Evolutionary conservation across 2,329 filamentous ascomycete genomes (phyloP), one percentile per base, ranked within the genome.

Genomic region (Talaromyces sp.): DNA sequence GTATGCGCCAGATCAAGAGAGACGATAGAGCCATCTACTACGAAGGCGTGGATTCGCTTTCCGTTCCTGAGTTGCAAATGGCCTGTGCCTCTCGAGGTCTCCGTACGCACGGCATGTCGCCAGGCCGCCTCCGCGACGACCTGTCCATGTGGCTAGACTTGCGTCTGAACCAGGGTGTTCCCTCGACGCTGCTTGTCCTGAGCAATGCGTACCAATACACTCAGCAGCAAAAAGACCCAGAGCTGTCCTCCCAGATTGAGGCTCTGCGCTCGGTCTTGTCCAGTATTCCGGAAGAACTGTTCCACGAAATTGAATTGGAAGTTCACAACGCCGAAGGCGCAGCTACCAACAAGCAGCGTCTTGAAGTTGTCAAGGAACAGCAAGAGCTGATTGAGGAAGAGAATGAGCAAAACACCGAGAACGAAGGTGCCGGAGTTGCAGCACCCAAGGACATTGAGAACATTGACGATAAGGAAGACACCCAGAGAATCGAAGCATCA

Each of bases 141-240:
- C 83, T 99, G 35, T 87, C 92, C 73, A 90, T 91, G 66, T 99
- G 94, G 94, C 83, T 99, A 35, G 92, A 97, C 70, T 85, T 99
- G 58, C 88, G 94, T 71, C 85, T 99, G 58, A 92, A 90, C 79
- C 89, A 97, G 72, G 91, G 92, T 54, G 92, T 99, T n/a, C 94
- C 94, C 0, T 97, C 92, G 1, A 97, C 94, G 0, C 86, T 99
- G 1, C 83, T 99, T 7, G 94, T 99, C 3, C 83, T 99, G 63
- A 96, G 91, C 82, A 99, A 97, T 70, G 94, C 94, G 54, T 99
- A 96, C 78, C 93, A 96, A 85, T 99, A 99, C 77, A 90, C 95
- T 69, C 75, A 76, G 63, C 72, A 72, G 27, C 88, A 89, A 63
- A 92, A 92, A 68, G 90, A 93, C 55, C 81, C 83, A 54, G 91